Conservation (phyloP, 768 basidiomycete species). For the Pleurotus eryngii region DNA sequence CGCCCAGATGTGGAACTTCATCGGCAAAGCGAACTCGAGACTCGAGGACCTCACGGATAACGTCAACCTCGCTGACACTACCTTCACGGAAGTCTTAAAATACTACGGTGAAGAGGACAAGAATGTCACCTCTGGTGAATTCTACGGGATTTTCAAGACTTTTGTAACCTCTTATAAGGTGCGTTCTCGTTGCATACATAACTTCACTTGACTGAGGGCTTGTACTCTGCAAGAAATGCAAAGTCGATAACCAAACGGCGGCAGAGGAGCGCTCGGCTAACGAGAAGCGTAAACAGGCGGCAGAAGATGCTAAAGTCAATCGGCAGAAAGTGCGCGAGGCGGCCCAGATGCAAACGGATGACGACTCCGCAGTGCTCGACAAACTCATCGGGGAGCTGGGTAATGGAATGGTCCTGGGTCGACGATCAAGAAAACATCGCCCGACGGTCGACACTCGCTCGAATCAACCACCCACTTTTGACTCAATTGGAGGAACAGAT, state of each 20-base stretch:
- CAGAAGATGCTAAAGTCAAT: conserved; percentile 58
- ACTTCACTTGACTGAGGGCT: neutral
- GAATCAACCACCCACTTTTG: conserved; percentile 30
- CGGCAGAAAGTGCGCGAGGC: conserved; percentile 48
- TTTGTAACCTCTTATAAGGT: conserved; percentile 93
- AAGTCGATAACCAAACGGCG: conserved; percentile 68
- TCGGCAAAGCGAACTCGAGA: conserved; percentile 68
- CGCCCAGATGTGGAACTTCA: conserved; percentile 89
- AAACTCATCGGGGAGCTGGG: conserved; percentile 67
- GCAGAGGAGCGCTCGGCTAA: conserved; percentile 67
- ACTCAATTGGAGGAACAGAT: conserved; percentile 28
- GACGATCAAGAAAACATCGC: conserved; percentile 50
- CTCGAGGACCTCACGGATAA: conserved; percentile 85
- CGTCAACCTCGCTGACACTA: conserved; percentile 80
- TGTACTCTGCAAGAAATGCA: conserved; percentile 70
- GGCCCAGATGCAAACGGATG: conserved; percentile 38
- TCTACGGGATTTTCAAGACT: conserved; percentile 96
- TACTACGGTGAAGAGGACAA: conserved; percentile 95
- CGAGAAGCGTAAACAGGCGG: conserved; percentile 67
- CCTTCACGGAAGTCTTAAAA: conserved; percentile 79
- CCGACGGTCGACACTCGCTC: conserved; percentile 34
- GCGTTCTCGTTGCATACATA: conserved; percentile 2
- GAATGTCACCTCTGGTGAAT: conserved; percentile 82
- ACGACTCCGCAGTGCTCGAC: conserved; percentile 58
- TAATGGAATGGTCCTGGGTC: conserved; percentile 62